Base-by-base conservation (phyloP, 257 asterid species). In the Sherardia arvensis region DNA sequence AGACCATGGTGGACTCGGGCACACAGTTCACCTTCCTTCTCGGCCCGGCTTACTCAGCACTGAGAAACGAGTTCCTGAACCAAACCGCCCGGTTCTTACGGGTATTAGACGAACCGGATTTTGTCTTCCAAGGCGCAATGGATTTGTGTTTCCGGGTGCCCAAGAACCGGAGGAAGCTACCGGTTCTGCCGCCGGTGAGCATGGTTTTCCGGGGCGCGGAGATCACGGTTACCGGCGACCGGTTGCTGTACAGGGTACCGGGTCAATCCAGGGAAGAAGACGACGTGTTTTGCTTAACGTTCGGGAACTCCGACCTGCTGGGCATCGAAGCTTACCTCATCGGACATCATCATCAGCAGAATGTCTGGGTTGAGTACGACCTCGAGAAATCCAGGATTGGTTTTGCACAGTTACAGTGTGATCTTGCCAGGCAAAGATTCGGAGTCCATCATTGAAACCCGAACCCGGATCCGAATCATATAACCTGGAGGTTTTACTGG, bases 1-100 rank as follows among this genome's bases (percentile, higher is more conserved):
- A 92, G 43, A 89, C 97, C 65, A 89, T 92, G 95, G 94, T 89
- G 5, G 98, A 92, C 65, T 92, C 97, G 23, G 98, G 98, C 20
- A 92, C 98, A 59, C 98, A 92, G 15, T 92, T 88, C 65, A 92
- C 95, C 2, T 92, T 89, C 83, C 90, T 91, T 0, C 86, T 91
- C n/a, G 95, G 93, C 1, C 83, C 88, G 14, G 97, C 84, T 11
- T 91, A 91, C 65, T 69, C 79, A 0, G 88, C 81, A 0, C 14
- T 92, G 63, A 79, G 74, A 53, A 77, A 69, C 36, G 97, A 92
- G 72, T 87, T 86, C 33, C 0, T 70, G 59, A 75, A 61, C 58
- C 98, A 83, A 58, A 83, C 95, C 4, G 53, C 17, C 9, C 45
- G 49, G 2, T 4, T 43, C 0, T 43, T 89, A 8, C 87, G 80